Conservation (phyloP, 176 grass and related monocot species). For the Phoenix roebelenii region DNA sequence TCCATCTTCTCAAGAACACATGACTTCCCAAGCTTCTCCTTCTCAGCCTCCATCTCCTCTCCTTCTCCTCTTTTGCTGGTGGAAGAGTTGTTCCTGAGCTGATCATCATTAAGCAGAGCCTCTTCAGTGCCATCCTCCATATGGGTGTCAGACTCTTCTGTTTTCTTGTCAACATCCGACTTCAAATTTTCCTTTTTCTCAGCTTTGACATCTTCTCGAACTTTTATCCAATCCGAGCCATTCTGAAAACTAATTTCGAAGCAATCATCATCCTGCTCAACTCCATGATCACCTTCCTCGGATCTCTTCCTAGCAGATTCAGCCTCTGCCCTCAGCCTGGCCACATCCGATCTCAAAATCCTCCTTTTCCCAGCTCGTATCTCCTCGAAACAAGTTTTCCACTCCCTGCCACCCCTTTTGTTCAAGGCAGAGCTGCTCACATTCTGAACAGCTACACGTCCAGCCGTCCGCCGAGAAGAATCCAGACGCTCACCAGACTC, state of each 20-base stretch:
- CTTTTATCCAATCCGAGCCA: constrained; percentile 14
- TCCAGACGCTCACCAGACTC: too few species aligned
- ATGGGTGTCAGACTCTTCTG: constrained; percentile 1
- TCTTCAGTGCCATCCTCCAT: constrained; percentile 3
- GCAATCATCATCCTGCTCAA: background rate
- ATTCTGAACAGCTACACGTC: background rate
- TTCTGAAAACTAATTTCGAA: constrained; percentile 10
- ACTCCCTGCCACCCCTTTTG: constrained; percentile 52
- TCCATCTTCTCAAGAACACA: background rate
- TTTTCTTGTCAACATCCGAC: background rate
- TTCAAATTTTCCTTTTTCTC: background rate
- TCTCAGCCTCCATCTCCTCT: background rate
- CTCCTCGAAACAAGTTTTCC: constrained; percentile 27
- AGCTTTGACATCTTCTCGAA: constrained; percentile 16
- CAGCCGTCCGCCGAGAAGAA: constrained; percentile 1
- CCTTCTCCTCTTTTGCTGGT: constrained; percentile 1
- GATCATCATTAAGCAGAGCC: background rate
- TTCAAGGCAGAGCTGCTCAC: constrained; percentile 2
- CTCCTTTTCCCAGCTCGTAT: constrained; percentile 32
- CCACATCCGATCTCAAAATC: constrained; percentile 35
- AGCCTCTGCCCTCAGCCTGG: constrained; percentile 25
- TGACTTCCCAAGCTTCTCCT: constrained; percentile 15
- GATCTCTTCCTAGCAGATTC: constrained; percentile 13
- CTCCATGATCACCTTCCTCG: background rate
- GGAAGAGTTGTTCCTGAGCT: too few species aligned